Evolutionary conservation across 768 basidiomycete genomes (phyloP).

Genomic region (Lactarius psammicola): DNA sequence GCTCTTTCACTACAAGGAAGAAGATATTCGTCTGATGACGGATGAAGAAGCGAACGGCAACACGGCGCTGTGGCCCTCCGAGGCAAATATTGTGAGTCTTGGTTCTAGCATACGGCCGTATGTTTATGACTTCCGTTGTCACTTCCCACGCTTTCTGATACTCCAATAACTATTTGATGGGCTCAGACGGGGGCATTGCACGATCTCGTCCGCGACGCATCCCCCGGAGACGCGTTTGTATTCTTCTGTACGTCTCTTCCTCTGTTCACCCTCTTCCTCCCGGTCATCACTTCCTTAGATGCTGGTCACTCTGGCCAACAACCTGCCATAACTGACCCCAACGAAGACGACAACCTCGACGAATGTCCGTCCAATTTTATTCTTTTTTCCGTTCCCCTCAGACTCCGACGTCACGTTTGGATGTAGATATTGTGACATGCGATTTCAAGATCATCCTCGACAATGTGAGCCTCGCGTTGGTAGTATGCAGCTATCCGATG

Average conservation of each 20-base stretch:
- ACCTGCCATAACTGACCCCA: not conserved
- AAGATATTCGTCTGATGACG: slow-evolving; percentile 24
- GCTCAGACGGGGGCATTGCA: slow-evolving; percentile 25
- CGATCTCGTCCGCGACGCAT: slow-evolving; percentile 20
- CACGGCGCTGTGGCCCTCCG: slow-evolving; percentile 16
- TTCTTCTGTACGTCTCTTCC: slow-evolving; percentile 25
- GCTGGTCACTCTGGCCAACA: slow-evolving; percentile 18
- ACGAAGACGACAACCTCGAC: slow-evolving; percentile 5
- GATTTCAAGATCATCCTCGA: slow-evolving; percentile 22
- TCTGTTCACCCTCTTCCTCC: not conserved
- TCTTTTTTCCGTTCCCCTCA: not conserved
- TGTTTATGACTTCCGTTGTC: not conserved
- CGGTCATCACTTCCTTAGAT: not conserved
- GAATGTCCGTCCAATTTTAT: slow-evolving; percentile 9
- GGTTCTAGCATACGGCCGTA: not conserved
- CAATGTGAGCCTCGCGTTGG: slow-evolving; percentile 17
- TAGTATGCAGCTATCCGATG: not conserved
- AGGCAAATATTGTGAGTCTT: slow-evolving; percentile 25
- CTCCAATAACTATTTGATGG: not conserved
- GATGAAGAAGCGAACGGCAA: slow-evolving; percentile 13
- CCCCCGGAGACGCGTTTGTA: slow-evolving; percentile 25
- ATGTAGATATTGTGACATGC: slow-evolving; percentile 14
- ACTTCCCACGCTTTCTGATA: not conserved
- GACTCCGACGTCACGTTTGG: not conserved
- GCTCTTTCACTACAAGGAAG: slow-evolving; percentile 9